phyloP scores from a whole-genome alignment of 768 basidiomycete genomes.

The Ephemerocybe angulata region DNA sequence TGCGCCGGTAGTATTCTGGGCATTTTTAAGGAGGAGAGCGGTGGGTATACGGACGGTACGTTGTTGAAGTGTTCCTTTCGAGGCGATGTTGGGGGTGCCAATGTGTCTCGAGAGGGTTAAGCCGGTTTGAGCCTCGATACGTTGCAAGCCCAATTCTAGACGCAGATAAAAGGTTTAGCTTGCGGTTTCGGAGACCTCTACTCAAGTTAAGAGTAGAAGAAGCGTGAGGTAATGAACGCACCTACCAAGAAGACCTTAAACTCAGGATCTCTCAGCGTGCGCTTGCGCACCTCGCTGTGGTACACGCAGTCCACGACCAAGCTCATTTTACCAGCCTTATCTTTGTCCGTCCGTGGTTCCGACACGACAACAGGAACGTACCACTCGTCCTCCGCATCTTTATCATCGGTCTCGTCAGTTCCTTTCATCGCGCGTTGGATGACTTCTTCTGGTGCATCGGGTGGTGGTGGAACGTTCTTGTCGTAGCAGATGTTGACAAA shows the following conservation, averaged over 20 bases:
- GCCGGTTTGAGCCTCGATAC: constrained; percentile 57
- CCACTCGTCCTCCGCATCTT: constrained; percentile 43
- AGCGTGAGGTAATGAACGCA: constrained; percentile 24
- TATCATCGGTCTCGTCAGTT: constrained; percentile 24
- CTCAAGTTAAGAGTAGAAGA: neutral
- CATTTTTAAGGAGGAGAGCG: constrained; percentile 26
- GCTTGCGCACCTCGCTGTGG: constrained; percentile 55
- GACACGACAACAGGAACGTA: constrained; percentile 73
- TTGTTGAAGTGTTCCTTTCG: constrained; percentile 64
- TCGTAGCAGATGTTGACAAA: constrained; percentile 79
- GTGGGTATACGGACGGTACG: constrained; percentile 57
- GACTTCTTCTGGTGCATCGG: constrained; percentile 52
- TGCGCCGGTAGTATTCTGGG: constrained; percentile 10
- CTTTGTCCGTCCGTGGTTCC: constrained; percentile 54
- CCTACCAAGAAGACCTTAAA: constrained; percentile 73
- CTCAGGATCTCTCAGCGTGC: constrained; percentile 53
- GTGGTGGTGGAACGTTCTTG: constrained; percentile 62
- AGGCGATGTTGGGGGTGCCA: constrained; percentile 69
- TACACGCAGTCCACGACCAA: constrained; percentile 75
- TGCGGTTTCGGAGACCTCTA: too few relatives aligned
- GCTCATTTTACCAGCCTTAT: constrained; percentile 73
- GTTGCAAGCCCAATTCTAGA: constrained; percentile 65
- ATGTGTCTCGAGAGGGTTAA: constrained; percentile 66
- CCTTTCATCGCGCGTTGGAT: constrained; percentile 58
- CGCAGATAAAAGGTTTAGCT: too few relatives aligned